phyloP scores from a whole-genome alignment of 2,329 filamentous ascomycete genomes.

The Sporothrix protearum region DNA sequence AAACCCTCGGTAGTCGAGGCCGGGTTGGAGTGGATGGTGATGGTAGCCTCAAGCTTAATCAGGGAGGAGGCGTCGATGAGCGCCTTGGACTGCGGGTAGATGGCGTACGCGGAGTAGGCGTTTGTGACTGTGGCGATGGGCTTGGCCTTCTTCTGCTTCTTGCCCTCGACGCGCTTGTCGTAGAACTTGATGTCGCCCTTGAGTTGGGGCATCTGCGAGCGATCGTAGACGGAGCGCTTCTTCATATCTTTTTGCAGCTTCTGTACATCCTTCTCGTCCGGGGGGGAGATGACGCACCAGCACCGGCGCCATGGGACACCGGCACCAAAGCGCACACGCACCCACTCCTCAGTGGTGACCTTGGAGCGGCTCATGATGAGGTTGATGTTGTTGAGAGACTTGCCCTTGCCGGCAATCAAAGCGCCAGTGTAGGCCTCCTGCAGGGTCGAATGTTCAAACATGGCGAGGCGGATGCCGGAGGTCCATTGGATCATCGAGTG shows the following conservation, averaged over 20 bases:
- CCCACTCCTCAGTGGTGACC: slow-evolving; percentile 84
- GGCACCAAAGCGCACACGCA: slow-evolving; percentile 88
- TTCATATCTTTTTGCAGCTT: slow-evolving; percentile 82
- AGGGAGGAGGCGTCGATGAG: slow-evolving; percentile 92
- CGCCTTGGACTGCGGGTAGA: slow-evolving; percentile 92
- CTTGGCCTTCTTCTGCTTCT: slow-evolving; percentile 84
- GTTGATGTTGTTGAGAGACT: slow-evolving; percentile 82
- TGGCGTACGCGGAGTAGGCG: slow-evolving; percentile 87
- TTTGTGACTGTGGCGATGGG: slow-evolving; percentile 91
- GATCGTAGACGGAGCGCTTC: slow-evolving; percentile 77
- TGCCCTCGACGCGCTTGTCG: slow-evolving; percentile 68
- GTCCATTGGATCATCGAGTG: slow-evolving; percentile 96
- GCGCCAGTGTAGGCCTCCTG: slow-evolving; percentile 97
- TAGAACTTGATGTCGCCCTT: slow-evolving; percentile 95
- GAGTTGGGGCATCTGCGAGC: slow-evolving; percentile 60
- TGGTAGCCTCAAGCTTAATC: slow-evolving; percentile 86
- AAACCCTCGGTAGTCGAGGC: slow-evolving; percentile 83
- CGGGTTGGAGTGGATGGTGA: slow-evolving; percentile 78
- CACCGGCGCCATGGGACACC: slow-evolving; percentile 94
- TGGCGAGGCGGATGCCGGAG: slow-evolving; percentile 83
- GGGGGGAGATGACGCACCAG: slow-evolving; percentile 92
- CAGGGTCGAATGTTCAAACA: slow-evolving; percentile 88
- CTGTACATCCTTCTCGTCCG: slow-evolving; percentile 86
- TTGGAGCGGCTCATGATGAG: slow-evolving; percentile 78
- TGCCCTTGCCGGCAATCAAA: slow-evolving; percentile 91